Evolutionary conservation across 352 stramenopile genomes (phyloP).

Genomic region (Pythium phragmiticola): DNA sequence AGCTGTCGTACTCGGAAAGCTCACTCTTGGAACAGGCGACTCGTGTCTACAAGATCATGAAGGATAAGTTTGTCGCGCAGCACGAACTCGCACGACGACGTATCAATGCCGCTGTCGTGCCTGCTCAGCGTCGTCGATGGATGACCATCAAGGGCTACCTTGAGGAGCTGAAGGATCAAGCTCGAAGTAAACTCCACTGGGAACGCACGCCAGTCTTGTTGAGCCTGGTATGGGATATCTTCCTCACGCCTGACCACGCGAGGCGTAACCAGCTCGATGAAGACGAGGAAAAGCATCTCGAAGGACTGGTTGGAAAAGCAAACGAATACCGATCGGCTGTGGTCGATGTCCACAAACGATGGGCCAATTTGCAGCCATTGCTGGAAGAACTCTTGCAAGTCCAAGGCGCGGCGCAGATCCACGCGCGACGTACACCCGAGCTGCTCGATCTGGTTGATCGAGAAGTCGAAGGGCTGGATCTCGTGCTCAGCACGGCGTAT

Average conservation of each 20-base stretch:
- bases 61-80: slow-evolving; percentile 58
- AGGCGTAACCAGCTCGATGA: slow-evolving; percentile 16
- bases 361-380: slow-evolving; percentile 62
- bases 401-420: slow-evolving; percentile 44
- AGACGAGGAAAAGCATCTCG: slow-evolving; percentile 36
- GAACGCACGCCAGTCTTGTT: slow-evolving; percentile 59
- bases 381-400: slow-evolving; percentile 64
- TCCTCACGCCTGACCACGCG: slow-evolving; percentile 36
- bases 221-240: slow-evolving; percentile 75
- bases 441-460: slow-evolving; percentile 44
- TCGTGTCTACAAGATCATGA: slow-evolving; percentile 60
- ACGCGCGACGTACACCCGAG: slow-evolving; percentile 50
- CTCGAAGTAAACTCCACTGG: slow-evolving; percentile 59
- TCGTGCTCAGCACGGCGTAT: slow-evolving; percentile 58
- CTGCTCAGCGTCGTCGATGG: slow-evolving; percentile 60
- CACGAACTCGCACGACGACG: slow-evolving; percentile 50
- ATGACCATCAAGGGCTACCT: slow-evolving; percentile 55
- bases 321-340: slow-evolving; percentile 46
- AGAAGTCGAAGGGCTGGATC: slow-evolving; percentile 61
- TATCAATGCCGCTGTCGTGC: slow-evolving; percentile 63
- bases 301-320: slow-evolving; percentile 38
- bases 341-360: slow-evolving; percentile 61
- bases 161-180: slow-evolving; percentile 48
- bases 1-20: slow-evolving; percentile 56
- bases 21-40: slow-evolving; percentile 66